These are phyloP conservation scores for Scheffersomyces stambukii DNA, from an alignment of 1,139 yeast species.

Conservation along the genomic window DNA sequence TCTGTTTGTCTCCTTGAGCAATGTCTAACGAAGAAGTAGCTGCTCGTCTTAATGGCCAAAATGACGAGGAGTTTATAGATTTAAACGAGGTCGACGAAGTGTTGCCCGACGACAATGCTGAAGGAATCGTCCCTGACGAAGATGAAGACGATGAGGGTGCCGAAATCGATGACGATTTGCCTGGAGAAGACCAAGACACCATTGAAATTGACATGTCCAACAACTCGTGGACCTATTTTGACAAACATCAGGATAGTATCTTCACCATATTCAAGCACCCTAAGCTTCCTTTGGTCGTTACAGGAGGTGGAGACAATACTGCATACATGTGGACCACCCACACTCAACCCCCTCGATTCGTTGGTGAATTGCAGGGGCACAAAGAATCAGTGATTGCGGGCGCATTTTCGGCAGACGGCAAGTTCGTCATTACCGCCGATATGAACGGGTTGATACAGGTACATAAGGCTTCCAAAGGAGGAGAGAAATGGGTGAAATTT, in stretches of 20 bases:
- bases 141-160: constrained; percentile 31
- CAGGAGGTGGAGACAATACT: constrained; percentile 88
- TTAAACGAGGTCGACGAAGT: constrained; percentile 61
- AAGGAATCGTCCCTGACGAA: constrained; percentile 36
- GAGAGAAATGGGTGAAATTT: constrained; percentile 74
- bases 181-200: constrained; percentile 25
- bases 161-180: constrained; percentile 21
- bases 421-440: constrained; percentile 80
- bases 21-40: too few species aligned
- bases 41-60: too few species aligned
- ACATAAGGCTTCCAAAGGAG: constrained; percentile 67
- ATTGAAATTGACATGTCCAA: constrained; percentile 69
- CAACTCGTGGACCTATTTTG: constrained; percentile 87
- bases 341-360: constrained; percentile 74
- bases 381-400: constrained; percentile 86
- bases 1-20: too few species aligned
- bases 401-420: constrained; percentile 80
- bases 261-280: constrained; percentile 81
- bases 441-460: constrained; percentile 87
- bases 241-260: constrained; percentile 79
- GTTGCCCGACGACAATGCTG: constrained; percentile 18
- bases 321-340: constrained; percentile 93
- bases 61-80: constrained; percentile 49
- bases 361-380: constrained; percentile 71
- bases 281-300: constrained; percentile 66